A percentile compares a stretch with the other conserved stretches of the same genome.
These are phyloP conservation scores for Aspergillus pseudoterreus DNA, from an alignment of 2,329 filamentous ascomycete genomes.

Conservation along the genomic window DNA sequence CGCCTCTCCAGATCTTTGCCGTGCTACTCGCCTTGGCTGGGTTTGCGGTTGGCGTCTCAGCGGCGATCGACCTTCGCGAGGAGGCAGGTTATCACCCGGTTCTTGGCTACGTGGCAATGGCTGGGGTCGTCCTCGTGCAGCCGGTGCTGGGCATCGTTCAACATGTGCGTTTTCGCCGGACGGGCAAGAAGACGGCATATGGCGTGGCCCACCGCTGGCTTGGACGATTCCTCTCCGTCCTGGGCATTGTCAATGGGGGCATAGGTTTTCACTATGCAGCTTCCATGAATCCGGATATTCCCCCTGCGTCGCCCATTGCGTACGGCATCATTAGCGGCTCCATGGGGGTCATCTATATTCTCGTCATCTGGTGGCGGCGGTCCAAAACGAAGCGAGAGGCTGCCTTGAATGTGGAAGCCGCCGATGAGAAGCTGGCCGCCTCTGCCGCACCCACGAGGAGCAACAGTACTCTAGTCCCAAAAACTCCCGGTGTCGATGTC, in stretches of 20 bases:
- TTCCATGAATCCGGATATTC: conserved; percentile 31
- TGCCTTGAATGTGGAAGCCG: background rate
- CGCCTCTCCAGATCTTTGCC: conserved; percentile 46
- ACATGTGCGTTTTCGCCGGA: conserved; percentile 47
- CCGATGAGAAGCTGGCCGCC: background rate
- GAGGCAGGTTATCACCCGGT: conserved; percentile 44
- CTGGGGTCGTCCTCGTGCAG: conserved; percentile 52
- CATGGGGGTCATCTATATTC: conserved; percentile 44
- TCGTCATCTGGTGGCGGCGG: conserved; percentile 9
- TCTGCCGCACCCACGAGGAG: background rate
- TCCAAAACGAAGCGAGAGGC: background rate
- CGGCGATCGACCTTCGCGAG: conserved; percentile 39
- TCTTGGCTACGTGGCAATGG: conserved; percentile 50
- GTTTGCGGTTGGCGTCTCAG: conserved; percentile 47
- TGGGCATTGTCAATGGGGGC: conserved; percentile 54
- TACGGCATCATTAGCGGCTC: conserved; percentile 49
- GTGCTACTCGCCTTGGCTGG: conserved; percentile 47
- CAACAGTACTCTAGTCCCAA: background rate
- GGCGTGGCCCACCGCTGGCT: conserved; percentile 51
- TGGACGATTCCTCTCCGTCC: conserved; percentile 45
- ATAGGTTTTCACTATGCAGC: conserved; percentile 48
- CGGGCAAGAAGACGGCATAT: conserved; percentile 40
- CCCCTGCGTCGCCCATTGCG: conserved; percentile 36
- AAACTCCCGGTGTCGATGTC: background rate
- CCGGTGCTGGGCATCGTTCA: conserved; percentile 49